Base-by-base conservation (phyloP, 1,139 yeast genomes). In the Pneumocystis canis region DNA sequence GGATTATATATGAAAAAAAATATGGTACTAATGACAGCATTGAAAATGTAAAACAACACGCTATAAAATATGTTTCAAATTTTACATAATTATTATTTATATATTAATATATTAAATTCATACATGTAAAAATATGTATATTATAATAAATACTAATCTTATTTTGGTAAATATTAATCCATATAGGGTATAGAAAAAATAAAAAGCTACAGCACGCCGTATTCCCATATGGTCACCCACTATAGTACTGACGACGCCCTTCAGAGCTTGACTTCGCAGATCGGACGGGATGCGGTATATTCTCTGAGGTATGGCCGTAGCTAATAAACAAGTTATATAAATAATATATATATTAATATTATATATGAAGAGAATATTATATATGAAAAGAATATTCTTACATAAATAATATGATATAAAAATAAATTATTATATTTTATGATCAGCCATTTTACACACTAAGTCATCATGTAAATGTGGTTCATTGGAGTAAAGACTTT, bases 11-110 rank as follows among this genome's bases (percentile, higher is more conserved):
- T 57, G 66, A 89, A 75, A 90, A 86, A 71, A 80, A 80, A 65
- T 73, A 78, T 66, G 84, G 82, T 25, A 94, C 88, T 71, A 82
- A 79, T 63, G 85, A 84, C 75, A 82, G 85, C 67, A 81, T 83
- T 65, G 94, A 88, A 68, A 84, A 87, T 68, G 96, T 90, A 65
- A 90, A 89, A 78, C 89, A 95, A 37, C 87, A 86, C 77, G 98
- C 98, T 47, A 82, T 85, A 58, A 95, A 88, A 71, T 89, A 81
- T 71, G 94, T 80, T 47, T 47, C 54, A 25, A 47, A 47, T 47
- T 47, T 47, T 47, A 47, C 28, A 18, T 47, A 47, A 25, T 11
- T 47, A 9, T 25, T 47, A 37, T 16, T 35, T 37, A 37, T 37
- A 37, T 37, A 37, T 37, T 37, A 37, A 16, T 39, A 16, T n/a